Evolutionary conservation across 257 asterid genomes (phyloP).

Genomic region (Henckelia pumila): DNA sequence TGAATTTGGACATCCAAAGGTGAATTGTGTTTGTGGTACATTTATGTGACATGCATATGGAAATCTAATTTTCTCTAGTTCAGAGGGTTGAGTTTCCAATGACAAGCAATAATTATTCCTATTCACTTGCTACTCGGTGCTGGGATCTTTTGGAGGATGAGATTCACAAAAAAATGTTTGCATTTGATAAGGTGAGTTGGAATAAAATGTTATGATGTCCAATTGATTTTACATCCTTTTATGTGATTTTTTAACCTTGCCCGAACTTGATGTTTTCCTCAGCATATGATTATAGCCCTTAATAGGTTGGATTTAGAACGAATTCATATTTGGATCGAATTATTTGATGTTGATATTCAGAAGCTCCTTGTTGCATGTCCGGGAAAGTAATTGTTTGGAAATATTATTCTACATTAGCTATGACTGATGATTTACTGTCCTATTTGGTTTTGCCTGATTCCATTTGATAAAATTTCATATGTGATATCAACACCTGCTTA

Average conservation of each 20-base stretch:
- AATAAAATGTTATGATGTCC: slow-evolving; percentile 11
- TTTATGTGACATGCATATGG: neutral
- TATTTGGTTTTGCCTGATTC: neutral
- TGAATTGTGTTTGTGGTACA: slow-evolving; percentile 27
- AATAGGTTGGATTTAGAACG: no score
- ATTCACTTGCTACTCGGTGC: slow-evolving; percentile 75
- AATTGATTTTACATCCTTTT: slow-evolving; percentile 9
- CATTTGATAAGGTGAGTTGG: slow-evolving; percentile 74
- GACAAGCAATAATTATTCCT: slow-evolving; percentile 81
- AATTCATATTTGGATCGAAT: slow-evolving; percentile 10
- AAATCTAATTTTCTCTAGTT: slow-evolving; percentile 25
- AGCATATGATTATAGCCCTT: no score
- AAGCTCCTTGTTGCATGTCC: neutral
- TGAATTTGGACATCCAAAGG: slow-evolving; percentile 97
- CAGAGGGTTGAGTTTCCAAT: slow-evolving; percentile 96
- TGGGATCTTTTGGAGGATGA: slow-evolving; percentile 84
- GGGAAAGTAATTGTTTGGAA: neutral
- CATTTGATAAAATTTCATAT: no score
- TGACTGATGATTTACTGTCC: no score
- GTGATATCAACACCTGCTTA: neutral
- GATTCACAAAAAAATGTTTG: slow-evolving; percentile 57
- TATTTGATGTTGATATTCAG: neutral
- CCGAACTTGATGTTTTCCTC: slow-evolving; percentile 9
- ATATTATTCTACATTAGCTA: neutral
- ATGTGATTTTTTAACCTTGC: slow-evolving; percentile 4